phyloP scores from a whole-genome alignment of 345 rosid species.

The Citrus medica region DNA sequence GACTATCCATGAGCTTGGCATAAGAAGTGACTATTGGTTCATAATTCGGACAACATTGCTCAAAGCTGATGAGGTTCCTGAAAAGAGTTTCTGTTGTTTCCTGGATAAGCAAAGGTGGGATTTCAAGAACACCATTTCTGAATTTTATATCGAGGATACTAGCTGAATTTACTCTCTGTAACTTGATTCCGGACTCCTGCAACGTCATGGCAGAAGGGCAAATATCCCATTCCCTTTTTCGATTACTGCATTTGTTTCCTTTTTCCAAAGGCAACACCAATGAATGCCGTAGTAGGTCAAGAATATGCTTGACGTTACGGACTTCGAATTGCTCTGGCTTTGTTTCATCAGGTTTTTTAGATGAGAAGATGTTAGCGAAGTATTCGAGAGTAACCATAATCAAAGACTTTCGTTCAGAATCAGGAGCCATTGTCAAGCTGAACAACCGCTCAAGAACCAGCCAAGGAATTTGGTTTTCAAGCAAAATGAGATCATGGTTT shows the following conservation, averaged over 20 bases:
- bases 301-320: slow-evolving; percentile 16
- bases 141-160: slow-evolving; percentile 23
- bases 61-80: slow-evolving; percentile 26
- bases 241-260: neutral
- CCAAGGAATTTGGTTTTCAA: slow-evolving; percentile 34
- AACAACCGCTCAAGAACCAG: slow-evolving; percentile 24
- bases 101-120: slow-evolving; percentile 13
- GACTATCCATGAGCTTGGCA: slow-evolving; percentile 21
- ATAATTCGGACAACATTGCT: slow-evolving; percentile 15
- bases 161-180: neutral
- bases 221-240: neutral
- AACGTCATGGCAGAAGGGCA: slow-evolving; percentile 4
- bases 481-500: slow-evolving; percentile 33
- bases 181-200: slow-evolving; percentile 14
- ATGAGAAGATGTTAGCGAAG: slow-evolving; percentile 9
- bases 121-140: slow-evolving; percentile 7
- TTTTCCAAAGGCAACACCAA: neutral
- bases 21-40: slow-evolving; percentile 18
- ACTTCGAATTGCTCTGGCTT: neutral
- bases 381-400: neutral
- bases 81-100: slow-evolving; percentile 17
- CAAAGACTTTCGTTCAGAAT: neutral
- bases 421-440: neutral
- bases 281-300: slow-evolving; percentile 17
- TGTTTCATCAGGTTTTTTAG: neutral